Evolutionary conservation across 2,329 filamentous ascomycete species (phyloP).

Genomic region (Verticillium isaacii): DNA sequence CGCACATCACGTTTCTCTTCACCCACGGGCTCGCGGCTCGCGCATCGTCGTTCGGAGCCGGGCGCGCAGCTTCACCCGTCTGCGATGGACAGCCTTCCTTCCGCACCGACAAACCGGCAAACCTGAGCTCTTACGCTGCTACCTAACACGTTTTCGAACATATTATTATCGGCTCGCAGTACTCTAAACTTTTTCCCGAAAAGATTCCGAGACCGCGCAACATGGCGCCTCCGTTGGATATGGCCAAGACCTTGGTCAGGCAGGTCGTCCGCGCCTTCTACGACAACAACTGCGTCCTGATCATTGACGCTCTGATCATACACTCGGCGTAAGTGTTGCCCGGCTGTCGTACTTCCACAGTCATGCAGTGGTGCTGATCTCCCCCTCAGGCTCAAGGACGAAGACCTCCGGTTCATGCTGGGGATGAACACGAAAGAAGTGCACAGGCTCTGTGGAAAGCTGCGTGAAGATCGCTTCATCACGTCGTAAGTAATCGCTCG

Average conservation of each 20-base stretch:
- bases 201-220: not conserved
- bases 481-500: slow-evolving; percentile 56
- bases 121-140: not conserved
- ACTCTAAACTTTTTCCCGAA: too few species aligned
- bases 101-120: not conserved
- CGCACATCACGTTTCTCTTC: not conserved
- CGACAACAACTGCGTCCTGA: slow-evolving; percentile 75
- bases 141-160: not conserved
- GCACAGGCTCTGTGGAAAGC: slow-evolving; percentile 79
- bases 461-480: slow-evolving; percentile 83
- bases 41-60: not conserved
- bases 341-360: not conserved
- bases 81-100: slow-evolving; percentile 4
- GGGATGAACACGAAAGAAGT: slow-evolving; percentile 89
- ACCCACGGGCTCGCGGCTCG: not conserved
- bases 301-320: slow-evolving; percentile 80
- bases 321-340: slow-evolving; percentile 63
- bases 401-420: slow-evolving; percentile 82
- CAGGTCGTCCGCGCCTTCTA: slow-evolving; percentile 85
- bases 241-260: slow-evolving; percentile 73
- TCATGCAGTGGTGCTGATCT: slow-evolving; percentile 39
- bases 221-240: slow-evolving; percentile 34
- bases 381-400: slow-evolving; percentile 78
- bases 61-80: not conserved
- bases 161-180: not conserved